Base-by-base conservation (phyloP, 169 alveolate genomes). In the Cryptosporidium andersoni region DNA sequence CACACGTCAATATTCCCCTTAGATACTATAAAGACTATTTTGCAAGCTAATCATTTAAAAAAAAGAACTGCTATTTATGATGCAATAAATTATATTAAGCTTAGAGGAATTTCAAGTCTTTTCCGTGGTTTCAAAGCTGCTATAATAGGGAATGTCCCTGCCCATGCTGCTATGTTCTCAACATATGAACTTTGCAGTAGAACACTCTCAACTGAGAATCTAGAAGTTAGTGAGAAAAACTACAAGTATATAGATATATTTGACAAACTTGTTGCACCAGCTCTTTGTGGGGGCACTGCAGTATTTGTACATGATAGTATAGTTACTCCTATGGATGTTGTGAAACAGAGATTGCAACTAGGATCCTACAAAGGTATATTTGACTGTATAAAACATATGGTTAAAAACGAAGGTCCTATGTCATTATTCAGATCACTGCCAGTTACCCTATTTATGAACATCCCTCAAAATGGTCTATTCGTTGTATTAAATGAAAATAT, bases 91-190 rank as follows among this genome's bases (percentile, higher is more conserved):
- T 67, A 89, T 3, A 63, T 91, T 53, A 91, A 81, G 64, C 82
- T 90, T 64, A 90, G 89, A 60, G 96, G 96, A 52, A 55, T 91
- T 34, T 12, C 85, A 40, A 58, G 91, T 66, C 91, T 91, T 65
- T 95, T 93, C 89, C 92, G 95, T 65, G 99, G 99, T 43, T 95
- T 92, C 56, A 89, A 93, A 16, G 98, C 96, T 9, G 97, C 96
- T 40, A 95, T 96, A n/a, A 82, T 92, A 43, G 99, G 99, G 4
- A 95, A 98, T 82, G 90, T 98, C 81, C 99, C 99, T 2, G 99
- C 99, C n/a, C 99, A 98, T 82, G 98, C 98, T 43, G 80, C 96
- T 12, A 95, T 93, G 90, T 98, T 98, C 82, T 81, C 95, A 12
- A 91, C 92, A 7, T 97, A 97, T 66, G 99, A 97, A 68, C 37